These are phyloP conservation scores for Plasmodium cynomolgi DNA, from an alignment of 169 alveolate species.

Conservation along the genomic window DNA sequence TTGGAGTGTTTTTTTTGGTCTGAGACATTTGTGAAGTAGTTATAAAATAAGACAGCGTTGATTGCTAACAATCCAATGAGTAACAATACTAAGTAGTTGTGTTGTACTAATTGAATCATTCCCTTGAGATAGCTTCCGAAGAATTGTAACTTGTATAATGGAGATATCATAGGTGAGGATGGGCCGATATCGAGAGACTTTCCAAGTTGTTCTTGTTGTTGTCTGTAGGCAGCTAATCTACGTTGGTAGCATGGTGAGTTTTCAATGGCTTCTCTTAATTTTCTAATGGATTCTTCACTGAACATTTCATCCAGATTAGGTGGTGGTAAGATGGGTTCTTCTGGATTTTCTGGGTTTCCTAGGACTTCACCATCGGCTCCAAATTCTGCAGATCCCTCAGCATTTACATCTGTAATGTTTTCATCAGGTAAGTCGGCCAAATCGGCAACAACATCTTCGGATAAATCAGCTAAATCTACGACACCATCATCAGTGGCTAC, in stretches of 20 bases:
- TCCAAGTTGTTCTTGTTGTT: slow-evolving; percentile 5
- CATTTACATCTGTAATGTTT: background rate
- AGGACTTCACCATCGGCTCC: background rate
- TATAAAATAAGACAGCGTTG: background rate
- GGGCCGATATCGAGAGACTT: slow-evolving; percentile 1
- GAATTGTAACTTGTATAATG: slow-evolving; percentile 26
- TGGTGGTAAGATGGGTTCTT: background rate
- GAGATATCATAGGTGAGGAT: slow-evolving; percentile 21
- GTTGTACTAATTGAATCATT: background rate
- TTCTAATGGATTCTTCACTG: slow-evolving; percentile 24
- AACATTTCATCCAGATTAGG: slow-evolving; percentile 27
- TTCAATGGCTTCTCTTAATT: slow-evolving; percentile 17
- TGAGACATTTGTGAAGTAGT: background rate
- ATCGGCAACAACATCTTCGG: background rate
- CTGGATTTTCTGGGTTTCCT: background rate
- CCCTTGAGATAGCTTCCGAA: slow-evolving; percentile 14
- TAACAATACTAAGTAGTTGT: background rate
- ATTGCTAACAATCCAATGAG: background rate
- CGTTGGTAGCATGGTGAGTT: slow-evolving; percentile 21
- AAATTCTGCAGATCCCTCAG: background rate
- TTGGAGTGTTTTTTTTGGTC: background rate
- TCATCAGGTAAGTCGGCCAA: background rate
- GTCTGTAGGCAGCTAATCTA: background rate
- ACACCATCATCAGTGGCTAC: background rate
- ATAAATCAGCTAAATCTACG: background rate